Percentiles rank a stretch among this genome's conserved stretches.
Conservation (phyloP, 805 yeast genomes). For the Candida pini region DNA sequence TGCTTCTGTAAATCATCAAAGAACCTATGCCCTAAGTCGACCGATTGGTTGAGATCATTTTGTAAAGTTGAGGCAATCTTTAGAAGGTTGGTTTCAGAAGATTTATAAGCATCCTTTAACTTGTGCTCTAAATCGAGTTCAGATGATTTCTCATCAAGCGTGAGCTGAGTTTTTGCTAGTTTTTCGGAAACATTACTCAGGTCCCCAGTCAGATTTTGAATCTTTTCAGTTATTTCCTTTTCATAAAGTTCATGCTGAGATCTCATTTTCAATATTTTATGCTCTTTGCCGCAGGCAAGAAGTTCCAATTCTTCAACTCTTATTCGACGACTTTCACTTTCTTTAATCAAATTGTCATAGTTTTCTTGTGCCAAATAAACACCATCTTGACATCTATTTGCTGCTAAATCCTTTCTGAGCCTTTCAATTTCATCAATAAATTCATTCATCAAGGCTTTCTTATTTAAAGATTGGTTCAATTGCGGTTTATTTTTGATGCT, state of each 20-base stretch:
- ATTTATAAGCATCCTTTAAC: conserved; percentile 11
- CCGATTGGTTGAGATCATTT: conserved; percentile 5
- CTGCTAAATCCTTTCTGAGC: conserved; percentile 53
- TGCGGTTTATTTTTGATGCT: conserved; percentile 72
- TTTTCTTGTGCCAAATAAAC: conserved; percentile 53
- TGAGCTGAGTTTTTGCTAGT: background rate
- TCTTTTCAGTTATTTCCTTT: conserved; percentile 6
- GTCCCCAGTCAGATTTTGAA: conserved; percentile 1
- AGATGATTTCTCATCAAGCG: conserved; percentile 3
- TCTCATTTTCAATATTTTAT: conserved; percentile 38
- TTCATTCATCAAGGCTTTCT: conserved; percentile 50
- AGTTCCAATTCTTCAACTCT: conserved; percentile 46
- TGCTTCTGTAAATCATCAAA: too few species aligned
- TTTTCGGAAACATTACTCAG: conserved; percentile 3
- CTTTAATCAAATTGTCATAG: conserved; percentile 36
- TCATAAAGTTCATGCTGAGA: conserved; percentile 30
- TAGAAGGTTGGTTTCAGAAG: conserved; percentile 8
- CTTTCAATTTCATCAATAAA: conserved; percentile 49
- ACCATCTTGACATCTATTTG: conserved; percentile 62
- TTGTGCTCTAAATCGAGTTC: conserved; percentile 9
- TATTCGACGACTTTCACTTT: conserved; percentile 44
- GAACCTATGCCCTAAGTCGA: too few species aligned
- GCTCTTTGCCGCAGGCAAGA: conserved; percentile 41
- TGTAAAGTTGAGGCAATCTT: conserved; percentile 5
- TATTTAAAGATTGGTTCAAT: conserved; percentile 53